phyloP scores from a whole-genome alignment of 768 basidiomycete genomes.

The Tylopilus sp. region DNA sequence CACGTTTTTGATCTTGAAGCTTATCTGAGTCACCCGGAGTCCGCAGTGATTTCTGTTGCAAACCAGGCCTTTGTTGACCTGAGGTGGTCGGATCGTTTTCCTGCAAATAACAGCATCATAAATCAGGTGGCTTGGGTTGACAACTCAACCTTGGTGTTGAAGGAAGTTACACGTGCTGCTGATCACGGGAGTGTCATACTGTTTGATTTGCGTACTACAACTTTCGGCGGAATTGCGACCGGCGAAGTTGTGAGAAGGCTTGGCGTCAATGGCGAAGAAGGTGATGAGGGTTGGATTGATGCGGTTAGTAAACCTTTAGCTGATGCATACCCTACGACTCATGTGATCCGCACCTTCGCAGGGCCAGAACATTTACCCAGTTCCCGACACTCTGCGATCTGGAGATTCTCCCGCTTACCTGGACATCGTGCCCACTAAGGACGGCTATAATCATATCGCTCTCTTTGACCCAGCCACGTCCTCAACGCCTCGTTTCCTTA shows the following conservation, averaged over 20 bases:
- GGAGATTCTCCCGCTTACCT: slow-evolving; percentile 67
- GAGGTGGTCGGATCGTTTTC: slow-evolving; percentile 62
- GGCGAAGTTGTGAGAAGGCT: slow-evolving; percentile 70
- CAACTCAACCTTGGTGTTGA: slow-evolving; percentile 67
- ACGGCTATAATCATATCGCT: slow-evolving; percentile 92
- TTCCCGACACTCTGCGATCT: slow-evolving; percentile 43
- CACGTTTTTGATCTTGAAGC: slow-evolving; percentile 76
- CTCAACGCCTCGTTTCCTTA: slow-evolving; percentile 74
- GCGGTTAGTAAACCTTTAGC: slow-evolving; percentile 46
- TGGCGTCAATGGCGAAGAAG: slow-evolving; percentile 81
- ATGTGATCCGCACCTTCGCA: slow-evolving; percentile 28
- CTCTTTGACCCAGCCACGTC: slow-evolving; percentile 78
- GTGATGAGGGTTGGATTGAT: slow-evolving; percentile 95
- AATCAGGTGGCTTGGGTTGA: slow-evolving; percentile 88
- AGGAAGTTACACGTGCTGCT: slow-evolving; percentile 84
- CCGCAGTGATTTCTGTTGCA: slow-evolving; percentile 28
- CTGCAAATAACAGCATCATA: slow-evolving; percentile 64
- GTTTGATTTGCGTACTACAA: slow-evolving; percentile 51
- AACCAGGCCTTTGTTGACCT: slow-evolving; percentile 51
- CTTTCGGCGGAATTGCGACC: slow-evolving; percentile 26
- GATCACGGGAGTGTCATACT: slow-evolving; percentile 75
- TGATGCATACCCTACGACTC: slow-evolving; percentile 5
- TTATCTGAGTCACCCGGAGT: slow-evolving; percentile 41
- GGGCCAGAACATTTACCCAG: slow-evolving; percentile 61
- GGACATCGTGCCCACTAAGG: slow-evolving; percentile 77